Evolutionary conservation across 176 grass and related monocot genomes (phyloP).

Genomic region (Hordeum marinum): DNA sequence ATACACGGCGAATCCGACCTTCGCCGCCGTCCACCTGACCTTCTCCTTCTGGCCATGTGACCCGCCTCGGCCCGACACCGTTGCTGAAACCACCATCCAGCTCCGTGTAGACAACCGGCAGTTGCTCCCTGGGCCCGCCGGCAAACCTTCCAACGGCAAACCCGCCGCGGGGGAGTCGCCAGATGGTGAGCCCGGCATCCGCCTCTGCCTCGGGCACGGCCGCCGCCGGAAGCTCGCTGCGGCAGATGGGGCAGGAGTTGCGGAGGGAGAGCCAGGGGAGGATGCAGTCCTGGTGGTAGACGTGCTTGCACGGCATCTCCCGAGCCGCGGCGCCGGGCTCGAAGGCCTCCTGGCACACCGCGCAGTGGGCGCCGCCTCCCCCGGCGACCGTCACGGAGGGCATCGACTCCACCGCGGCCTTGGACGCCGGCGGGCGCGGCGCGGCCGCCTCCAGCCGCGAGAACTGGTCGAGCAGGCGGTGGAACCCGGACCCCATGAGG

Average conservation of each 20-base stretch:
- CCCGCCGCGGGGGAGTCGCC: constrained; percentile 69
- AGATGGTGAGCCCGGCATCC: constrained; percentile 65
- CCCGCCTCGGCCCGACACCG: constrained; percentile 48
- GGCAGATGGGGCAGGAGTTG: constrained; percentile 96
- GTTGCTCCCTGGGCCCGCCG: constrained; percentile 51
- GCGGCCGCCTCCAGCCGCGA: constrained; percentile 47
- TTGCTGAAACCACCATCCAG: constrained; percentile 69
- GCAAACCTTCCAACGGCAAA: constrained; percentile 65
- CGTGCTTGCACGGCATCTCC: constrained; percentile 99
- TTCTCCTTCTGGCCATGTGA: constrained; percentile 45
- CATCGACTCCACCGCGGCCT: constrained; percentile 70
- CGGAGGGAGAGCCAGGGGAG: constrained; percentile 90
- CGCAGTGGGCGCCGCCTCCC: constrained; percentile 41
- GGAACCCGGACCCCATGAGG: constrained; percentile 66
- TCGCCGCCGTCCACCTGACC: constrained; percentile 29
- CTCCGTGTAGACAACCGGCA: constrained; percentile 73
- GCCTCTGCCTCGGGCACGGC: constrained; percentile 18
- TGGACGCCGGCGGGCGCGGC: constrained; percentile 61
- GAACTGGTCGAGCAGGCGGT: constrained; percentile 78
- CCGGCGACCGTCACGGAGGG: constrained; percentile 36
- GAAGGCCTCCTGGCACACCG: constrained; percentile 94
- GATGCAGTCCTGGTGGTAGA: constrained; percentile 98
- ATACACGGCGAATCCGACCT: constrained; percentile 43
- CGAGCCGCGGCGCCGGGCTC: constrained; percentile 55
- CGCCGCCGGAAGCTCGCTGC: constrained; percentile 49